Evolutionary conservation across 2,329 filamentous ascomycete species (phyloP).

Genomic region (Trichoderma sp.): DNA sequence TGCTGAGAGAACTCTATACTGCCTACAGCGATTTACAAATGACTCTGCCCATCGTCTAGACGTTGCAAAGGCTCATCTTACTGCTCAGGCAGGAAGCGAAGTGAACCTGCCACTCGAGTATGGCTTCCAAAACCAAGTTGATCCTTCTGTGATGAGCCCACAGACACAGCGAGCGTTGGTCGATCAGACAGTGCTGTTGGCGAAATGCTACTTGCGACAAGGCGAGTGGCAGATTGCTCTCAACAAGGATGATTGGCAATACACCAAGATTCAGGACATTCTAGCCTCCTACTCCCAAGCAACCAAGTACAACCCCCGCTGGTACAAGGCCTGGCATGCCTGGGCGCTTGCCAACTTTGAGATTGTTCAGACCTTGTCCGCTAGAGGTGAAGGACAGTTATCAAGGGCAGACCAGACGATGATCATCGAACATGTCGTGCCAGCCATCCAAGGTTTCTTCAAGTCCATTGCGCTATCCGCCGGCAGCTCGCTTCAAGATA

Average conservation of each 20-base stretch:
- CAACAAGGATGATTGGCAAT: conserved; percentile 85
- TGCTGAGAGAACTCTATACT: conserved; percentile 56
- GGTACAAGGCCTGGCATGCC: conserved; percentile 99
- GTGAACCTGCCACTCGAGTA: conserved; percentile 47
- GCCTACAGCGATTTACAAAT: conserved; percentile 59
- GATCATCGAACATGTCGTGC: conserved; percentile 85
- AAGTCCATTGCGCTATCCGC: conserved; percentile 91
- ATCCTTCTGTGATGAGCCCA: conserved; percentile 46
- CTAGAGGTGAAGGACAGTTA: conserved; percentile 57
- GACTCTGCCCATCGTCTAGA: conserved; percentile 57
- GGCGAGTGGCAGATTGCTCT: conserved; percentile 92
- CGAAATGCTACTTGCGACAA: conserved; percentile 93
- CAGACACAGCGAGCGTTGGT: conserved; percentile 53
- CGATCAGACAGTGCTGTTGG: conserved; percentile 70
- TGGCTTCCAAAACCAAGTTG: conserved; percentile 48
- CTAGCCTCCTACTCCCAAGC: conserved; percentile 87
- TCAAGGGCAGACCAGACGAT: conserved; percentile 57
- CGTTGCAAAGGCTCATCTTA: conserved; percentile 51
- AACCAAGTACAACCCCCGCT: conserved; percentile 88
- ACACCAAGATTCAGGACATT: conserved; percentile 82
- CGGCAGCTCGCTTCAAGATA: conserved; percentile 93
- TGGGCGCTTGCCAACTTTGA: conserved; percentile 99
- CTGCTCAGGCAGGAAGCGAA: conserved; percentile 47
- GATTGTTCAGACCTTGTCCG: conserved; percentile 80
- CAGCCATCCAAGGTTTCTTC: conserved; percentile 94